Conservation (phyloP, 192 early-diverging fungal genomes). For the Cladochytrium replicatum region DNA sequence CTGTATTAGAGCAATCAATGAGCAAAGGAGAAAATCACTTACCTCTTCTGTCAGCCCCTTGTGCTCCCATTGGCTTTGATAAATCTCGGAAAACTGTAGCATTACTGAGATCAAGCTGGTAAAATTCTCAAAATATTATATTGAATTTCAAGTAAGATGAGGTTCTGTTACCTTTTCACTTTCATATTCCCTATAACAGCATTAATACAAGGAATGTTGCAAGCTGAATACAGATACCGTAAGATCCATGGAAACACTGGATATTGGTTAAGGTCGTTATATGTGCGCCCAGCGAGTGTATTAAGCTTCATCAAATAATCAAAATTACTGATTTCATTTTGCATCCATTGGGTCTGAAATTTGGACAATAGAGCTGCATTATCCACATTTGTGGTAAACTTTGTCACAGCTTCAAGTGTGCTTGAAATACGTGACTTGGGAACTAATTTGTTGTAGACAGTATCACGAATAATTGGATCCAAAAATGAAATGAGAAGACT, state of each 20-base stretch:
- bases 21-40: constrained; percentile 13
- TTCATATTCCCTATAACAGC: constrained; percentile 68
- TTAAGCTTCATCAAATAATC: constrained; percentile 83
- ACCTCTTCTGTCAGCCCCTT: constrained; percentile 47
- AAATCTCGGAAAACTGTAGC: constrained; percentile 68
- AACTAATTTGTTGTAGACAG: constrained; percentile 50
- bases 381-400: constrained; percentile 3
- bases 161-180: constrained; percentile 39
- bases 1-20: constrained; percentile 1
- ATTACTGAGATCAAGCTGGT: constrained; percentile 56
- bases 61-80: constrained; percentile 72
- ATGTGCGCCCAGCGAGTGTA: constrained; percentile 56
- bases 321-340: constrained; percentile 78
- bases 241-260: constrained; percentile 87
- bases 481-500: constrained; percentile 57
- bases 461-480: constrained; percentile 48
- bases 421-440: constrained; percentile 36
- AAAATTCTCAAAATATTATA: neutral
- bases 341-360: constrained; percentile 57
- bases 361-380: constrained; percentile 30
- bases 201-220: too few relatives aligned
- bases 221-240: constrained; percentile 81
- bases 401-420: constrained; percentile 27
- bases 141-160: constrained; percentile 3
- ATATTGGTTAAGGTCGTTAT: constrained; percentile 73